Base-by-base conservation (phyloP, 805 yeast species). In the Metschnikowia colocasiae region DNA sequence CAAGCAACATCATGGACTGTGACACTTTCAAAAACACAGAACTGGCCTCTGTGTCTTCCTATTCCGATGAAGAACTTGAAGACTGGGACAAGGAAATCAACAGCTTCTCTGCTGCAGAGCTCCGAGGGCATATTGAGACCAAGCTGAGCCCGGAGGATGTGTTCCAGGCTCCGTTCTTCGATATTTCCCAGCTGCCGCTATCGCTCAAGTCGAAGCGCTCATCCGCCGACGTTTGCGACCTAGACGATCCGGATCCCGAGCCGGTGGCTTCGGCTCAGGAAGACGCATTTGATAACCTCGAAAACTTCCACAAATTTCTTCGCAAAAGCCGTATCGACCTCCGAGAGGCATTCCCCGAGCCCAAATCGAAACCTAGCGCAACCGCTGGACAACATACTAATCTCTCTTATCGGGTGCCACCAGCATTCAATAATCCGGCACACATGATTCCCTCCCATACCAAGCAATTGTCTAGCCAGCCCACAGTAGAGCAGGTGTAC, bases 351-450 rank as follows among this genome's bases (percentile, higher is more conserved):
- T 62, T 68, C 34, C 70, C 71, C 3, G 62, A 56, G 40, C 52
- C 61, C 6, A 45, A 61, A 16, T 53, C 58, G 31, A 59, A 57
- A 33, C 54, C 71, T 3, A 55, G 46, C 15, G 10, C 37, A 16
- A 22, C 26, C 22, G 10, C 38, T n/a, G 4, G 16, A 13, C 9
- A 18, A 12, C 13, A 9, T 27, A 3, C 42, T 26, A 4, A 12
- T 10, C 22, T 27, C 15, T 23, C 42, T 29, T 31, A 27, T 36
- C 38, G 51, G 32, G 63, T 63, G 43, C 40, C 40, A 6, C 40
- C 40, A 15, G 27, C 42, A 20, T 70, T 70, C 52, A 74, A 70
- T 46, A 71, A 71, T 48, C 75, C 75, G 0, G 64, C 63, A 9
- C 65, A 60, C 16, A 61, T 52, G 36, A 59, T 67, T 25, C 26